Conservation (phyloP, 1,284 basidiomycete species). For the Anthracocystis walkeri region DNA sequence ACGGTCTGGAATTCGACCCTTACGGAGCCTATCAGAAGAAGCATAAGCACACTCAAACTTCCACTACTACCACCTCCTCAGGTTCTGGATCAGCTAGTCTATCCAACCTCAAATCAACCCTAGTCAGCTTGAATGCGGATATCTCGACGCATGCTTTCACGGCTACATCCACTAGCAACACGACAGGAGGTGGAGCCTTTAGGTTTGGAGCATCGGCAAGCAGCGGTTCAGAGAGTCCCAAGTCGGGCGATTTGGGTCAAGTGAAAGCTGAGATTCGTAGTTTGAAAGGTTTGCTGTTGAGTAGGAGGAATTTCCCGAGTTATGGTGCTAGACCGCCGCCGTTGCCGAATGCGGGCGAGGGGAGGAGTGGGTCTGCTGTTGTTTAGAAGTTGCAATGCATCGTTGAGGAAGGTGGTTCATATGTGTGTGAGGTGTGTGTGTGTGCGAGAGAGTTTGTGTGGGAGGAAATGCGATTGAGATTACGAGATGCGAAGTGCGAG, state of each 20-base stretch:
- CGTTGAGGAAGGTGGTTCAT: too few species aligned
- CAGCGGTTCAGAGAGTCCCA: slow-evolving; percentile 28
- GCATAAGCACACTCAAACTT: slow-evolving; percentile 47
- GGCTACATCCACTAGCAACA: slow-evolving; percentile 13
- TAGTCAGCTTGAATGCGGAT: slow-evolving; percentile 43
- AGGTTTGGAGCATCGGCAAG: slow-evolving; percentile 16
- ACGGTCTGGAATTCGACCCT: slow-evolving; percentile 59
- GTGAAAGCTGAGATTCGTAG: slow-evolving; percentile 66
- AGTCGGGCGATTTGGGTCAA: slow-evolving; percentile 56
- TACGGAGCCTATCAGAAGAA: slow-evolving; percentile 52
- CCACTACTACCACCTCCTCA: slow-evolving; percentile 7
- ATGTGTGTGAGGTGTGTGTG: background rate
- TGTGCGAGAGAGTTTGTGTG: background rate
- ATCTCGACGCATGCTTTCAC: slow-evolving; percentile 47
- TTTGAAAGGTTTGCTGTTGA: slow-evolving; percentile 64
- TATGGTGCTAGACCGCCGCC: slow-evolving; percentile 43
- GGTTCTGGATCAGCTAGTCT: slow-evolving; percentile 14
- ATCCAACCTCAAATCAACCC: slow-evolving; percentile 22
- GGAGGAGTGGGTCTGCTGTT: slow-evolving; percentile 25
- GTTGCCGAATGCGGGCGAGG: slow-evolving; percentile 23
- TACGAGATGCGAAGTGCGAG: background rate
- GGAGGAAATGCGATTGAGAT: background rate
- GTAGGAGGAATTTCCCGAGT: slow-evolving; percentile 58
- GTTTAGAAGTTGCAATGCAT: slow-evolving; percentile 13
- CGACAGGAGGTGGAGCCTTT: slow-evolving; percentile 17